A percentile compares a stretch with the other conserved stretches of the same genome.
Evolutionary conservation across 768 basidiomycete species (phyloP).

Genomic region (Tephrocybe sp.): DNA sequence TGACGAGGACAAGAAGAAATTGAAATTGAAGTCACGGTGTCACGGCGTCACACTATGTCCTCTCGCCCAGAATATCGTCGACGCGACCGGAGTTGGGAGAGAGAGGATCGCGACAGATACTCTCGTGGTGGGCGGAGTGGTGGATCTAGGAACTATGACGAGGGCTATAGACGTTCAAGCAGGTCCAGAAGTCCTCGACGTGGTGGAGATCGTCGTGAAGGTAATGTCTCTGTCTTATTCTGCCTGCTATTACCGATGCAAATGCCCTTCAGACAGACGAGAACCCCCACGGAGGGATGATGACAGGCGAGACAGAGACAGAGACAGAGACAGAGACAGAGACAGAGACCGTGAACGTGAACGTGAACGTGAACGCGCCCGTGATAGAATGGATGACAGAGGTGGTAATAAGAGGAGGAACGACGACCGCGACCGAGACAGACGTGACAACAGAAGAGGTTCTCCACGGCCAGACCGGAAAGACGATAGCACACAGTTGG

Average conservation of each 20-base stretch:
- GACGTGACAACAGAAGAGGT: constrained; percentile 21
- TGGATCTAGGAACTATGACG: constrained; percentile 36
- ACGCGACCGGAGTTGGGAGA: constrained; percentile 66
- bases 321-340: constrained; percentile 32
- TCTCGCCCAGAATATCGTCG: constrained; percentile 52
- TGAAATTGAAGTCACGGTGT: constrained; percentile 13
- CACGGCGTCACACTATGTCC: constrained; percentile 41
- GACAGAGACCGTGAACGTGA: constrained; percentile 1
- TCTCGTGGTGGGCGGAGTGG: constrained; percentile 33
- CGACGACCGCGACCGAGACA: constrained; percentile 17
- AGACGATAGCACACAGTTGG: constrained; percentile 6
- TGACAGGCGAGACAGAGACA: constrained; percentile 36
- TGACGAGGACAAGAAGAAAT: background rate
- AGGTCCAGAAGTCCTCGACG: constrained; percentile 48
- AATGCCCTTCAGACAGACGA: constrained; percentile 27
- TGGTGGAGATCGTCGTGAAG: constrained; percentile 37
- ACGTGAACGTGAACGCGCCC: constrained; percentile 15
- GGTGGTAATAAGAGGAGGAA: constrained; percentile 25
- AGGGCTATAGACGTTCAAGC: constrained; percentile 43
- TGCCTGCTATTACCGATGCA: background rate
- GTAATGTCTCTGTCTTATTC: constrained; percentile 9
- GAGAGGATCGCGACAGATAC: constrained; percentile 48
- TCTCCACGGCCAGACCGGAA: constrained; percentile 17
- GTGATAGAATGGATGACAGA: constrained; percentile 32
- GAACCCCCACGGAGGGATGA: constrained; percentile 40